Conservation (phyloP, 345 rosid genomes). For the Eucalyptus sideroxylon region DNA sequence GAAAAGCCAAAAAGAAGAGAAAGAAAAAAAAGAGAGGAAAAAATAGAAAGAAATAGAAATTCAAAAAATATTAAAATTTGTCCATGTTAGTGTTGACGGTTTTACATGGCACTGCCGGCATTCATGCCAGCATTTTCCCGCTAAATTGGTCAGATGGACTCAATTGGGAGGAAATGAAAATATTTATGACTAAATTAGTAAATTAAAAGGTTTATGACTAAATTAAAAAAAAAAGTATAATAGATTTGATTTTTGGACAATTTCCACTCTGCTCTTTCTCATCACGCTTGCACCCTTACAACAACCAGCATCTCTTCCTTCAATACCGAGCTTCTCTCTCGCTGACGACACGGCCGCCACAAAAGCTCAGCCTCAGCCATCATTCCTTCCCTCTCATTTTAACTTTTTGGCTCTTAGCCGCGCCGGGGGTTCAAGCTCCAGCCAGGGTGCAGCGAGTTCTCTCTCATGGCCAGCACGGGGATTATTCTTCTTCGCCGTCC, state of each 20-base stretch:
- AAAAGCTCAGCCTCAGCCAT: conserved; percentile 6
- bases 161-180: no score
- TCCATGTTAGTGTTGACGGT: rapidly evolving
- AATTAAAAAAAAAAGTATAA: rapidly evolving
- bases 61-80: no score
- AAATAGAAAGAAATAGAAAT: no score
- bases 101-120: rapidly evolving
- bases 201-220: no score
- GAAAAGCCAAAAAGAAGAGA: no score
- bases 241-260: rapidly evolving
- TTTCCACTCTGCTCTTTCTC: no score
- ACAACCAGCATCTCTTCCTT: background rate
- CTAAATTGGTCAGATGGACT: rapidly evolving
- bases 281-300: background rate
- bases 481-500: background rate
- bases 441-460: background rate
- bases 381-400: background rate
- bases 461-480: background rate
- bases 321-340: background rate
- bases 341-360: background rate
- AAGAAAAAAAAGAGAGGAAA: rapidly evolving
- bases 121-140: rapidly evolving
- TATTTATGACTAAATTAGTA: rapidly evolving
- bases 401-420: background rate
- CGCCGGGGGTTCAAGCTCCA: background rate